Conservation (phyloP, 1,284 basidiomycete genomes). For the Taiwanofungus camphoratus region DNA sequence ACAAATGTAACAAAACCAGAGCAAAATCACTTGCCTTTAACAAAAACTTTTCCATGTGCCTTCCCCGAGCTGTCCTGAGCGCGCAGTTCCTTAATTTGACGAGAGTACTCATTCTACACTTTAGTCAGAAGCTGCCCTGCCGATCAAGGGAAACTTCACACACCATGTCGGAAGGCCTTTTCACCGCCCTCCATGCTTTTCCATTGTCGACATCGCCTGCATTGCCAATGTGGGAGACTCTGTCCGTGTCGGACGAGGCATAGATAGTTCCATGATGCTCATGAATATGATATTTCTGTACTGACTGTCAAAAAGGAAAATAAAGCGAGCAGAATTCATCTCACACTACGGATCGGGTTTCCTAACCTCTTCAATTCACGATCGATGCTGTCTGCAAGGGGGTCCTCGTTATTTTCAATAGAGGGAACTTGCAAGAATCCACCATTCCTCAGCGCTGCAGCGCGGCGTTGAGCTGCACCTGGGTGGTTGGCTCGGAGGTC, state of each 20-base stretch:
- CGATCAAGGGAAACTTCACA: constrained; percentile 17
- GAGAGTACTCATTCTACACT: constrained; percentile 83
- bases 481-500: constrained; percentile 27
- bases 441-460: constrained; percentile 23
- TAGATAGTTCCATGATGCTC: constrained; percentile 75
- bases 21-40: constrained; percentile 57
- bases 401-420: constrained; percentile 41
- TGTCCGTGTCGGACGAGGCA: constrained; percentile 68
- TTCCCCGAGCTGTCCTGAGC: constrained; percentile 74
- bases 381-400: constrained; percentile 60
- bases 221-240: constrained; percentile 58
- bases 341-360: constrained; percentile 44
- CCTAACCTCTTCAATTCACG: constrained; percentile 59
- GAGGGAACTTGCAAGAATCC: constrained; percentile 37
- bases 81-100: constrained; percentile 79
- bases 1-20: not conserved
- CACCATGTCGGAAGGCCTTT: constrained; percentile 91
- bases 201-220: constrained; percentile 80
- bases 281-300: constrained; percentile 54
- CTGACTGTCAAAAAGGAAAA: constrained; percentile 1
- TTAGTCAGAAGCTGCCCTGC: constrained; percentile 3
- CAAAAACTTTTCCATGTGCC: constrained; percentile 88
- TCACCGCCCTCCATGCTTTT: constrained; percentile 84
- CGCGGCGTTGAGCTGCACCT: constrained; percentile 26
- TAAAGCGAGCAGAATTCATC: constrained; percentile 17